phyloP scores from a whole-genome alignment of 1,139 yeast genomes.

The Geotrichum phurueaensis region DNA sequence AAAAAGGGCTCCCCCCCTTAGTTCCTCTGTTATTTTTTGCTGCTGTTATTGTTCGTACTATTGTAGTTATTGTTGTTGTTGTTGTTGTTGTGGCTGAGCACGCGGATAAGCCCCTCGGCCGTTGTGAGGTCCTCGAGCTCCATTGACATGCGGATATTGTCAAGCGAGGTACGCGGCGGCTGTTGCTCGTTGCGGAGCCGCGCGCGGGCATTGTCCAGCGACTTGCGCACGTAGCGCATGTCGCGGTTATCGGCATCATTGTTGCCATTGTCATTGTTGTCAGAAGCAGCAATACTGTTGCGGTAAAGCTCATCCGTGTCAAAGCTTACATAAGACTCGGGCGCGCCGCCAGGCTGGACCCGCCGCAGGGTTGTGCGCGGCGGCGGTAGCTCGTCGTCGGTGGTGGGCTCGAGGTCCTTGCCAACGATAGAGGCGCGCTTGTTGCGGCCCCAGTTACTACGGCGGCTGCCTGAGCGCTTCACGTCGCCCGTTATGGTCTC shows the following conservation, averaged over 20 bases:
- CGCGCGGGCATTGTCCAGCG: slow-evolving; percentile 21
- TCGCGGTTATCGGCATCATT: slow-evolving; percentile 4
- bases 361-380: background rate
- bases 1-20: too few relatives aligned
- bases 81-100: slow-evolving; percentile 5
- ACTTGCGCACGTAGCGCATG: slow-evolving; percentile 12
- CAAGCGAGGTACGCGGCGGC: slow-evolving; percentile 26
- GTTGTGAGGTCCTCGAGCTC: slow-evolving; percentile 29
- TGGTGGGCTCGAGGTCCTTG: background rate
- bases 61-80: background rate
- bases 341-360: background rate
- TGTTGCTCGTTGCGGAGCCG: slow-evolving; percentile 29
- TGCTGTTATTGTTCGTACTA: background rate
- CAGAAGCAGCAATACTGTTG: too few relatives aligned
- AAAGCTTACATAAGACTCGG: slow-evolving; percentile 7
- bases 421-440: background rate
- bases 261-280: background rate
- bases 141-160: slow-evolving; percentile 29
- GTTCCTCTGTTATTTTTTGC: too few relatives aligned
- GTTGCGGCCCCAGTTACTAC: background rate
- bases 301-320: slow-evolving; percentile 13
- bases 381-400: background rate
- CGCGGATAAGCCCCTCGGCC: slow-evolving; percentile 29
- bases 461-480: background rate
- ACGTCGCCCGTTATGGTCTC: background rate